phyloP scores from a whole-genome alignment of 2,329 filamentous ascomycete genomes.

The Arthrinium phaeospermum region DNA sequence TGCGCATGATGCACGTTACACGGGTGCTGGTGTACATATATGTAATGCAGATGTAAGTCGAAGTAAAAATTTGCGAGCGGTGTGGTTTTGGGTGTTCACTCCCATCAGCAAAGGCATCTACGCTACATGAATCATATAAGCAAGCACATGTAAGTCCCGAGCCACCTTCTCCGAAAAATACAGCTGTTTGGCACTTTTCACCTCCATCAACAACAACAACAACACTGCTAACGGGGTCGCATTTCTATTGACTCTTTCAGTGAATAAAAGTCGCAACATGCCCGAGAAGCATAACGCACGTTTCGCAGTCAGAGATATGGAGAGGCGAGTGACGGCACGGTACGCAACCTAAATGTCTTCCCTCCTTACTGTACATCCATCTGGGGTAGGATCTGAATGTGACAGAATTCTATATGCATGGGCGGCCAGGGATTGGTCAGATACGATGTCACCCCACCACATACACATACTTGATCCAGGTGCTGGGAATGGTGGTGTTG shows the following conservation, averaged over 20 bases:
- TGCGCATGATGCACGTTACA: conserved; percentile 17
- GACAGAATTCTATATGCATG: conserved; percentile 15
- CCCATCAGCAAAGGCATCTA: not conserved
- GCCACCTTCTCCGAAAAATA: not conserved
- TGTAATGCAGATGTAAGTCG: conserved; percentile 16
- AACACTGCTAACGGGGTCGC: not conserved
- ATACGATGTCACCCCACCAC: conserved; percentile 10
- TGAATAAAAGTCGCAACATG: not conserved
- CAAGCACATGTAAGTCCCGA: conserved; percentile 7
- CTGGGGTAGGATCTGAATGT: conserved; percentile 13
- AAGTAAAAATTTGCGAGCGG: conserved; percentile 1
- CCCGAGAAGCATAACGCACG: conserved; percentile 7
- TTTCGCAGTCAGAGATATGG: conserved; percentile 6
- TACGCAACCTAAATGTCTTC: not conserved
- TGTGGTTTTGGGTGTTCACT: conserved; percentile 16
- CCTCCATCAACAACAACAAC: not conserved
- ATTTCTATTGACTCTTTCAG: not conserved
- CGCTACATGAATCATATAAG: not conserved
- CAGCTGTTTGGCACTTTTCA: not conserved
- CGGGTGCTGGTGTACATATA: not conserved
- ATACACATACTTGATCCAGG: conserved; percentile 1
- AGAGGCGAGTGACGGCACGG: conserved; percentile 1
- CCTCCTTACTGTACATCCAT: not conserved
- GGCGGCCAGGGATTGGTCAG: conserved; percentile 13
- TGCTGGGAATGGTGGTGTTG: not conserved